Base-by-base conservation (phyloP, 805 yeast genomes). In the Nakazawaea wyomingensis region DNA sequence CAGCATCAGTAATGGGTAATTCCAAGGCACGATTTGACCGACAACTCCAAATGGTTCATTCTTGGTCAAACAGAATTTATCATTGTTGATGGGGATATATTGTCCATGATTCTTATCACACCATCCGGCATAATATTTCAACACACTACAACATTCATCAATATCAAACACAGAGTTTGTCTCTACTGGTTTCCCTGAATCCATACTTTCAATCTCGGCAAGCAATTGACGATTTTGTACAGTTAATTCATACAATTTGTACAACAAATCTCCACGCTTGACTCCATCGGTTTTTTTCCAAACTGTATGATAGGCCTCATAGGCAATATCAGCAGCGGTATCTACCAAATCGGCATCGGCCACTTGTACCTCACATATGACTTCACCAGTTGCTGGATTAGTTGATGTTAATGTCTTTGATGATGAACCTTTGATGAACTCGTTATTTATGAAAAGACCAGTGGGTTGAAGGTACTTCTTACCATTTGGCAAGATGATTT, bases 371-470 rank as follows among this genome's bases (percentile, higher is more conserved):
- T 69, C 64, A 18, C 78, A 66, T 46, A 75, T 72, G 27, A 62
- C 67, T 47, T 74, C 64, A 22, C 76, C 84, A 19, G 74, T 72
- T 7, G 79, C 66, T 3, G 85, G 84, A 50, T 76, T 70, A 43
- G 67, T 60, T 26, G 80, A 83, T 48, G 72, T 72, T 17, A 84
- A 67, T n/a, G 80, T 77, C 55, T 75, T 68, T 43, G 74, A 76
- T 43, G 75, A 74, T 27, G 65, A 62, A 6, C 85, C 72, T 38
- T 67, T 54, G 44, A 82, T 80, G 55, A 84, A 87, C 62, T 86
- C 86, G 64, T 86, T 86, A 70, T 87, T 83, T 62, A 90, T 87
- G 72, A 86, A 90, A 54, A 90, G 67, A 49, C 96, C 96, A 10
- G 85, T 81, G 54, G 96, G 96, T 68, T 60, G 85, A 21, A 59